Evolutionary conservation across 352 stramenopile species (phyloP).

Genomic region (Globisporangium perplexum): DNA sequence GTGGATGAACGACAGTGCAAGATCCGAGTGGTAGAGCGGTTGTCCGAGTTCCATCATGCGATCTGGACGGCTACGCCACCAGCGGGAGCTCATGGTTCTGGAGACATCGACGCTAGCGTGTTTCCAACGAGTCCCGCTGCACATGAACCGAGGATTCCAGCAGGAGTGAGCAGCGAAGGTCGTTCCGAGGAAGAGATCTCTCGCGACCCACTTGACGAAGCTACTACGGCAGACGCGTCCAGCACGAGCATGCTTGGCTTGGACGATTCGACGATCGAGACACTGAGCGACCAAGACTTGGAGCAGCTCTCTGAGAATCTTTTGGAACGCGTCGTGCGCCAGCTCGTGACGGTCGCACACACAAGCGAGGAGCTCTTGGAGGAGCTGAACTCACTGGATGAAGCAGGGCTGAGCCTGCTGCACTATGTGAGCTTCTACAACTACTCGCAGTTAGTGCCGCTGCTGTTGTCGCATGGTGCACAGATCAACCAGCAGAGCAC

Average conservation of each 20-base stretch:
- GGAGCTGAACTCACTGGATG: slow-evolving; percentile 85
- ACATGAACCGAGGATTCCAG: background rate
- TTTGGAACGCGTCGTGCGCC: slow-evolving; percentile 76
- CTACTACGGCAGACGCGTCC: background rate
- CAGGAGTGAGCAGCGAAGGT: background rate
- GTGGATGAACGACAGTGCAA: slow-evolving; percentile 86
- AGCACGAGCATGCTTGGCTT: slow-evolving; percentile 6
- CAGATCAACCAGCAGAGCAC: slow-evolving; percentile 84
- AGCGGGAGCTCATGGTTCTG: slow-evolving; percentile 1
- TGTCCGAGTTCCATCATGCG: slow-evolving; percentile 78
- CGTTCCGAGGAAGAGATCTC: background rate
- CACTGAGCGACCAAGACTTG: slow-evolving; percentile 72
- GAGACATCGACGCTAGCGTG: background rate
- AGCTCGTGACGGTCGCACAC: slow-evolving; percentile 74
- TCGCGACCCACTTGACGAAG: background rate
- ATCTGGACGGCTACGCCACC: slow-evolving; percentile 50
- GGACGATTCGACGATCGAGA: slow-evolving; percentile 74
- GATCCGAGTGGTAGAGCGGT: slow-evolving; percentile 78
- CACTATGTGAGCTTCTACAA: slow-evolving; percentile 91
- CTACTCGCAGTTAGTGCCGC: slow-evolving; percentile 68
- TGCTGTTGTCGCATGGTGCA: slow-evolving; percentile 74
- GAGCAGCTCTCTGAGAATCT: slow-evolving; percentile 75
- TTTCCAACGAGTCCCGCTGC: background rate
- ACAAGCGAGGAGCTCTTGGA: slow-evolving; percentile 78
- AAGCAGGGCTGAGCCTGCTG: slow-evolving; percentile 80